Percentiles rank a stretch among this genome's conserved stretches.
Evolutionary conservation across 306 rosid species (phyloP).

Genomic region (Gillenia trifoliata): DNA sequence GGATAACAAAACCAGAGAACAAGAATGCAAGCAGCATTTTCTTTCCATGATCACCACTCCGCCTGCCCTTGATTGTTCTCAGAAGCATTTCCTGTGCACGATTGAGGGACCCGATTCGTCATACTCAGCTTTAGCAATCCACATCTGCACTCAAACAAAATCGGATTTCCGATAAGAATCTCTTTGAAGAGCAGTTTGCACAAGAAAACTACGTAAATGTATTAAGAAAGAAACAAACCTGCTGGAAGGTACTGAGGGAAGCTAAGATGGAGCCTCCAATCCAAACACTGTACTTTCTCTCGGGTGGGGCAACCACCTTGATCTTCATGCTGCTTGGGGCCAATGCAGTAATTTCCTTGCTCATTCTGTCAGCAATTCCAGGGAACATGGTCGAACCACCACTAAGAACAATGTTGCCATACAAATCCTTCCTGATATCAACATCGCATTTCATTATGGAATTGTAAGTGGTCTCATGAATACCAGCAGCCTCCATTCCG

Average conservation of each 20-base stretch:
- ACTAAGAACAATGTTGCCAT: constrained; percentile 37
- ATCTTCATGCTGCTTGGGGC: constrained; percentile 41
- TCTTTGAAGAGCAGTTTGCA: not conserved
- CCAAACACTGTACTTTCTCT: constrained; percentile 38
- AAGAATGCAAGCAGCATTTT: constrained; percentile 19
- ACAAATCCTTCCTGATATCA: constrained; percentile 36
- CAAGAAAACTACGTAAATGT: not conserved
- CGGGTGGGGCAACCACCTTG: constrained; percentile 38
- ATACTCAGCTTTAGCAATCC: constrained; percentile 37
- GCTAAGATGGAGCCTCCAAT: constrained; percentile 40
- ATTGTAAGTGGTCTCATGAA: constrained; percentile 33
- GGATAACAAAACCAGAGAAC: not conserved
- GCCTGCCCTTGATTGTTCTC: constrained; percentile 8
- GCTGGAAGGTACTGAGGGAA: constrained; percentile 37
- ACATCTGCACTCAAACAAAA: constrained; percentile 25
- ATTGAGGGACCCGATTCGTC: constrained; percentile 40
- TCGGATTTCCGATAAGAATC: not conserved
- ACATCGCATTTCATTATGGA: constrained; percentile 39
- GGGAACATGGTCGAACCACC: constrained; percentile 41
- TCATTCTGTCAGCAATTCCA: constrained; percentile 38
- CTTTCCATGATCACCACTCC: constrained; percentile 6
- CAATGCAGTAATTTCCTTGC: constrained; percentile 34
- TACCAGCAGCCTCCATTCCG: constrained; percentile 39
- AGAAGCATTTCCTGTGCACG: constrained; percentile 40
- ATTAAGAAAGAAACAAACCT: constrained; percentile 13